These are phyloP conservation scores for Aspergillus ellipticus DNA, from an alignment of 495 filamentous ascomycete species.

Conservation along the genomic window DNA sequence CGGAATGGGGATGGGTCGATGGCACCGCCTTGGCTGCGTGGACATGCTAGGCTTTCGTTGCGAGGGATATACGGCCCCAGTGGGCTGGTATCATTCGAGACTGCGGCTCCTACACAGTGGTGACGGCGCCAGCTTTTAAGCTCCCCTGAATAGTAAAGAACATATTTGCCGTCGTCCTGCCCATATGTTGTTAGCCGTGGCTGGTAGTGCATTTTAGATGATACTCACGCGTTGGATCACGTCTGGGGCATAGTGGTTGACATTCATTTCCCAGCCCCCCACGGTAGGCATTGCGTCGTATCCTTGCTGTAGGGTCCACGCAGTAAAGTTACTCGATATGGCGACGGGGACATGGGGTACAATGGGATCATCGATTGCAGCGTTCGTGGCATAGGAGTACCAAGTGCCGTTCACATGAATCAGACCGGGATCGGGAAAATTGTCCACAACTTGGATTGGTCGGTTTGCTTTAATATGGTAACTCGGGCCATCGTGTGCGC, in stretches of 20 bases:
- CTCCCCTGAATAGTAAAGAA: constrained; percentile 55
- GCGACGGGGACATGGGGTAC: constrained; percentile 28
- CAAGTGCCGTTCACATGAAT: constrained; percentile 30
- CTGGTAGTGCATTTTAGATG: not conserved
- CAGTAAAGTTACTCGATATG: constrained; percentile 29
- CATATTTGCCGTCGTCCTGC: constrained; percentile 40
- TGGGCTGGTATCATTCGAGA: constrained; percentile 27
- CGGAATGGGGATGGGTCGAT: constrained; percentile 54
- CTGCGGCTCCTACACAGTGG: constrained; percentile 55
- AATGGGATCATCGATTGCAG: constrained; percentile 17
- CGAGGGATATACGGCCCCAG: constrained; percentile 48
- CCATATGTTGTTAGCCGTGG: constrained; percentile 3
- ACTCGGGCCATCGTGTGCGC: constrained; percentile 15
- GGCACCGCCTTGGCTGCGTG: constrained; percentile 47
- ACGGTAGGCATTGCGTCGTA: constrained; percentile 30
- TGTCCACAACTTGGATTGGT: constrained; percentile 20
- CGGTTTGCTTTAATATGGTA: constrained; percentile 20
- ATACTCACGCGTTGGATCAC: constrained; percentile 31
- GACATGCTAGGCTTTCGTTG: constrained; percentile 44
- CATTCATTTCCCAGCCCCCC: constrained; percentile 21
- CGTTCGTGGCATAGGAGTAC: constrained; percentile 35
- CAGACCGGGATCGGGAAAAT: constrained; percentile 39
- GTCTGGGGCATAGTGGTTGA: constrained; percentile 36
- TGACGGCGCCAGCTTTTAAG: constrained; percentile 25
- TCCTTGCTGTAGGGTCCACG: constrained; percentile 26